Percentiles rank a stretch among this genome's conserved stretches.
phyloP scores from a whole-genome alignment of 73 alveolate genomes.

The Breviolum minutum region DNA sequence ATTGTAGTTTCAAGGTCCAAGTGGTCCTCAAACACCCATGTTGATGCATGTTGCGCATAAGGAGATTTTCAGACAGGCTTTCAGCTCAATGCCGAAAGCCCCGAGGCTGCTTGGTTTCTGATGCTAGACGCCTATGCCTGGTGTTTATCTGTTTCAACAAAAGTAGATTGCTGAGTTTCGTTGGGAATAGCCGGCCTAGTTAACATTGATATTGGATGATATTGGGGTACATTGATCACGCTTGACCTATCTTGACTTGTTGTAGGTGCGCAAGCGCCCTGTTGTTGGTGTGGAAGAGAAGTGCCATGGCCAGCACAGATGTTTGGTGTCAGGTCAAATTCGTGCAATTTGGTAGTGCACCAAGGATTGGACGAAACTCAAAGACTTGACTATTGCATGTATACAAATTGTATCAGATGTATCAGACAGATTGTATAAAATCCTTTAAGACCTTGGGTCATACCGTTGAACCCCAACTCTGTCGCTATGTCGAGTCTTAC shows the following conservation, averaged over 20 bases:
- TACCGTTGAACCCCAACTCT: neutral
- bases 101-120: neutral
- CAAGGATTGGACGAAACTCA: neutral
- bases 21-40: too few species aligned
- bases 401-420: neutral
- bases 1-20: too few species aligned
- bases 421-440: too few species aligned
- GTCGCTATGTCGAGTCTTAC: neutral
- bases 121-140: too few species aligned
- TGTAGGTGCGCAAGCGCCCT: neutral
- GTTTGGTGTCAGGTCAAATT: too few species aligned
- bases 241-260: too few species aligned
- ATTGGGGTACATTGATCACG: too few species aligned
- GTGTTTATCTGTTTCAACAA: too few species aligned
- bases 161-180: too few species aligned
- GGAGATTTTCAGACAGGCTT: slow-evolving; percentile 16
- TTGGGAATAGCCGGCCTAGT: too few species aligned
- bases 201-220: too few species aligned
- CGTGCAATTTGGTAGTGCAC: neutral
- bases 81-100: slow-evolving; percentile 33
- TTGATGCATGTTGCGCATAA: neutral
- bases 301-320: neutral
- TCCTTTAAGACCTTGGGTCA: neutral
- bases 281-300: slow-evolving; percentile 29
- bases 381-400: too few species aligned